Base-by-base conservation (phyloP, 352 stramenopile genomes). In the Phytophthora meadii region DNA sequence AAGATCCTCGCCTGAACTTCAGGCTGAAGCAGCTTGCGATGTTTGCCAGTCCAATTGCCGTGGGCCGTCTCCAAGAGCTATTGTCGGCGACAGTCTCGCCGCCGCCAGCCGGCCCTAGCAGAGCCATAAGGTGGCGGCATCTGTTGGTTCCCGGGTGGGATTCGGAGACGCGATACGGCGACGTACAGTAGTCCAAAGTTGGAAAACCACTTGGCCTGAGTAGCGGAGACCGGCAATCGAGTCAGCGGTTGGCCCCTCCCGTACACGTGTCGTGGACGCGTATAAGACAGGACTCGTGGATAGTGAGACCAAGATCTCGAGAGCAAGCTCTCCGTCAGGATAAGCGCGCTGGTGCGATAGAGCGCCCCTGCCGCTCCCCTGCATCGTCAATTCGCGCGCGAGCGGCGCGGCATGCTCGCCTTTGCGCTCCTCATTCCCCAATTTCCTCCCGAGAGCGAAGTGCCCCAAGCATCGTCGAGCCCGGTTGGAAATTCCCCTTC, bases 381-480 rank as follows among this genome's bases (percentile, higher is more conserved):
- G 51, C 60, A 61, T 70, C 53, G 65, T 74, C 39, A 24, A 15
- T 34, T 74, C 54, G 66, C 42, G 28, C 15, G 19, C 25, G 52
- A 27, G 19, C 41, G 30, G 39, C 30, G 42, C 28, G 19, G 44
- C 40, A 30, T 42, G 27, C 27, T 19, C 36, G 27, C 45, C 25
- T 45, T 25, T 54, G 27, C 22, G 30, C 36, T 53, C 17, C 41
- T 72, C 68, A 76, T 72, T 76, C 47, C 55, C 49, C 65, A 76
- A 76, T 72, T 76, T 76, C 56, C 68, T 61, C 39, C 46, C 45
- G 47, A 68, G 36, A 54, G 42, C 60, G 66, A 70, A 61, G 6
- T 44, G 53, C 47, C 30, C 19, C 36, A 50, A 64, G 17, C 65
- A 40, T 74, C 54, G 54, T 42, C 46, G 37, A 19, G 14, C 36